Evolutionary conservation across 208 protist species (phyloP), one percentile per base, ranked within the genome.

Genomic region (Trypanosoma theileri): DNA sequence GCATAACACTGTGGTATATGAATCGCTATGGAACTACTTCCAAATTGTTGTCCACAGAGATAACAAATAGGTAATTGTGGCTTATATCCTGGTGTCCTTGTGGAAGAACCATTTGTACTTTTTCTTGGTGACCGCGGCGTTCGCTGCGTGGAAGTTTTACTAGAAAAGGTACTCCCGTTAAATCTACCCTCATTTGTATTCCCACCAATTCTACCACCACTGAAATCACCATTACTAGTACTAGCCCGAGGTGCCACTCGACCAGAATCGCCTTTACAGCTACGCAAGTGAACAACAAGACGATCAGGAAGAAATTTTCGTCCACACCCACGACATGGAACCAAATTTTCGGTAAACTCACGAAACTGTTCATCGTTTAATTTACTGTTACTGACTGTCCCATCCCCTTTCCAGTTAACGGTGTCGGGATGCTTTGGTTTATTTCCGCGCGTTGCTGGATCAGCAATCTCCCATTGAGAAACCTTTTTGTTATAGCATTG

Each of bases 221-320:
- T 45, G 10, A 0, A 14, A 48, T 3, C 16, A 48, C 16, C 16
- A 48, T 11, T 11, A 48, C 44, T 48, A 1, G 4, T 48, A 17
- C 14, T 69, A n/a, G 57, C 41, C 16, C 52, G 35, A 28, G 76
- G 22, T 46, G 13, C 9, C 45, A 46, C 41, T 19, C 65, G 51
- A 53, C 62, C 60, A 40, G 59, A 68, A 19, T 69, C 50, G 44
- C 77, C 77, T 68, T 90, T 94, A 78, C 94, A 98, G 42, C 82
- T 80, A 14, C 89, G 84, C 52, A 94, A 64, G 71, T 98, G 94
- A 44, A 98, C 85, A 1, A 77, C 71, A 28, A 98, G 89, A n/a
- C 91, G 77, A 61, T 97, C 92, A 12, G 94, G 92, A 50, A 93
- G 76, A 57, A 98, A 98, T n/a, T 82, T 95, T 52, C 94, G 80